phyloP scores from a whole-genome alignment of 345 rosid genomes.

The Bruguiera parviflora region DNA sequence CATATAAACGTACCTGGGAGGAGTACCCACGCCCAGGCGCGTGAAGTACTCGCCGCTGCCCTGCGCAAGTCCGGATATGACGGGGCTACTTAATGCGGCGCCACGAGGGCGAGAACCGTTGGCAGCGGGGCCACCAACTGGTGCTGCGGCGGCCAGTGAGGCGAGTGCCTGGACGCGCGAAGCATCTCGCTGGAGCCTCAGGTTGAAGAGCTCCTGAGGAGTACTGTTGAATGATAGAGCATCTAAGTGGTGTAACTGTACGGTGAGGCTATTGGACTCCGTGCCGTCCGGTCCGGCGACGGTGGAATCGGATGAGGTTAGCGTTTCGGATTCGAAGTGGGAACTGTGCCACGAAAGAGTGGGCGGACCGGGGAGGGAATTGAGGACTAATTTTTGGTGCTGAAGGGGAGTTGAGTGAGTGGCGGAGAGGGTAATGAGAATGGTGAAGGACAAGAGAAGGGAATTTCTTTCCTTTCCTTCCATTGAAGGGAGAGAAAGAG shows the following conservation, averaged over 20 bases:
- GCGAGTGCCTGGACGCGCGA: conserved; percentile 47
- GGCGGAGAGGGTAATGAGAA: conserved; percentile 27
- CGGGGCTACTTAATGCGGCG: conserved; percentile 29
- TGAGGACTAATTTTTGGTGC: conserved; percentile 42
- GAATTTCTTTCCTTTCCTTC: conserved; percentile 30
- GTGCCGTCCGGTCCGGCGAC: background rate
- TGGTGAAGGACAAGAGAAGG: conserved; percentile 30
- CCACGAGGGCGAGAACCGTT: background rate
- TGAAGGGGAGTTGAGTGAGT: conserved; percentile 24
- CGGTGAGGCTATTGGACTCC: conserved; percentile 31
- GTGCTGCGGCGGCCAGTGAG: conserved; percentile 31
- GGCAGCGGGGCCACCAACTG: background rate
- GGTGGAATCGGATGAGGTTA: conserved; percentile 13
- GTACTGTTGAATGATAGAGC: conserved; percentile 50
- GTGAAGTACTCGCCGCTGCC: conserved; percentile 98
- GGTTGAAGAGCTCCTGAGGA: conserved; percentile 60
- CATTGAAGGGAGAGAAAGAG: conserved; percentile 29
- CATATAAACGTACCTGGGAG: conserved; percentile 73
- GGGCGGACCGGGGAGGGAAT: conserved; percentile 44
- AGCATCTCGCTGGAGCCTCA: conserved; percentile 68
- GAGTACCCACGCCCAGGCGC: conserved; percentile 90
- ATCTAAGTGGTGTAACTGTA: conserved; percentile 73
- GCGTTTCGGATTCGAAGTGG: conserved; percentile 24
- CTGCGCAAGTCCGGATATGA: conserved; percentile 83
- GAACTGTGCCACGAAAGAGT: conserved; percentile 40